phyloP scores from a whole-genome alignment of 345 rosid genomes.

The Brassica nigra region DNA sequence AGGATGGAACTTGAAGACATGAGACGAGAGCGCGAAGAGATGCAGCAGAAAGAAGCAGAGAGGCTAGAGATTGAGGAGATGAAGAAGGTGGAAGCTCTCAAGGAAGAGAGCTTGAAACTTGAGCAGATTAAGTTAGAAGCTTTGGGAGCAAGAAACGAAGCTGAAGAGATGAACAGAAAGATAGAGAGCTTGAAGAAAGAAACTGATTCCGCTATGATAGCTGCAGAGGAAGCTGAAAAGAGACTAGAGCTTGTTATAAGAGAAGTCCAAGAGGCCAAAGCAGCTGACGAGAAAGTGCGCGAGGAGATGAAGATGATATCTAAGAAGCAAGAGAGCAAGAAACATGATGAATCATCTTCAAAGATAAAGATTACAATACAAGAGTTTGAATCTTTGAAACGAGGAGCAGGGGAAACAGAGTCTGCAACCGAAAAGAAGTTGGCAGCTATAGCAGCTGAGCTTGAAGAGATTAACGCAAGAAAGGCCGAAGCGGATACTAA shows the following conservation, averaged over 20 bases:
- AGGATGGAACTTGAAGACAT: constrained; percentile 59
- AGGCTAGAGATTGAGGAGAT: constrained; percentile 29
- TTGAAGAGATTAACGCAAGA: constrained; percentile 52
- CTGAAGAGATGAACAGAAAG: constrained; percentile 49
- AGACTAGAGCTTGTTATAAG: constrained; percentile 47
- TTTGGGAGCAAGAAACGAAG: constrained; percentile 55
- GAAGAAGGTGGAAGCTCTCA: constrained; percentile 21
- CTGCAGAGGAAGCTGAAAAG: constrained; percentile 50
- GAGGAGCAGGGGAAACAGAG: constrained; percentile 55
- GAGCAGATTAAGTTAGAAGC: constrained; percentile 52
- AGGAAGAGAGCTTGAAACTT: constrained; percentile 39
- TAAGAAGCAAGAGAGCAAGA: constrained; percentile 32
- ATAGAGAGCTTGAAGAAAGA: constrained; percentile 50
- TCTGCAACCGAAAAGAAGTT: constrained; percentile 46
- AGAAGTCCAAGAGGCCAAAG: constrained; percentile 61
- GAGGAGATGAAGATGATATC: constrained; percentile 57
- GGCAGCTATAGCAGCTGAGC: constrained; percentile 48
- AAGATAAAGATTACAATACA: constrained; percentile 57
- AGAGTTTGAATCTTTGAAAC: constrained; percentile 57
- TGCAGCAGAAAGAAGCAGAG: constrained; percentile 44
- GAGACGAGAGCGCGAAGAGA: constrained; percentile 44
- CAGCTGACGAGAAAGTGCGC: constrained; percentile 52
- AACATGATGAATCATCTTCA: constrained; percentile 31
- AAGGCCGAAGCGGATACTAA: constrained; percentile 49
- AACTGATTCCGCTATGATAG: constrained; percentile 44